Conservation (phyloP, 495 filamentous ascomycete genomes). For the Xylaria grammica region DNA sequence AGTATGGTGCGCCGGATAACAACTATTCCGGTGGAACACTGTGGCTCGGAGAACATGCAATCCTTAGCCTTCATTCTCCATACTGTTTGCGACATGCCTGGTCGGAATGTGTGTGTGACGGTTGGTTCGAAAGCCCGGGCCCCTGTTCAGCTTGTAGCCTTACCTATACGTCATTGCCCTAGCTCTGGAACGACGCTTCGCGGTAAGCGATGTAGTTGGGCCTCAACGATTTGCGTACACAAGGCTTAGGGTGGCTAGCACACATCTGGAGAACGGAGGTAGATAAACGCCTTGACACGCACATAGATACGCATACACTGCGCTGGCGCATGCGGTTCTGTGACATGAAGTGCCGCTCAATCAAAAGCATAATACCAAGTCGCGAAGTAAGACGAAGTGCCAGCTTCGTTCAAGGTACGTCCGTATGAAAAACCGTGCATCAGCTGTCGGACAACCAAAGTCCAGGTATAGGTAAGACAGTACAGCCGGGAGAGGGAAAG, state of each 20-base stretch:
- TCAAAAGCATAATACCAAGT: slow-evolving; percentile 10
- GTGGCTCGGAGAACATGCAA: slow-evolving; percentile 8
- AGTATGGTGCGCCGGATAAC: neutral
- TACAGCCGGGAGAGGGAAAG: slow-evolving; percentile 11
- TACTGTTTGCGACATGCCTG: neutral
- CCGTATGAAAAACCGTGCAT: slow-evolving; percentile 11
- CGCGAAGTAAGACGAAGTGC: slow-evolving; percentile 8
- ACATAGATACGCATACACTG: neutral
- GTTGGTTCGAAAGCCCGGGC: neutral
- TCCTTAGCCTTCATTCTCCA: neutral
- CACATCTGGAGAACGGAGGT: neutral
- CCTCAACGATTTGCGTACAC: neutral
- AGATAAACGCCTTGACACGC: neutral
- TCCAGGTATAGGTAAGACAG: slow-evolving; percentile 3
- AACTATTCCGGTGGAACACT: neutral
- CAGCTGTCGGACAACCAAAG: slow-evolving; percentile 1
- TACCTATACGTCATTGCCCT: neutral
- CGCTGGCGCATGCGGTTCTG: slow-evolving; percentile 12
- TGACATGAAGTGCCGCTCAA: neutral
- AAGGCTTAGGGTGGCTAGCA: neutral
- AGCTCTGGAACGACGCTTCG: neutral
- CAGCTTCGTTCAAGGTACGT: slow-evolving; percentile 8
- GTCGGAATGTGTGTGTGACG: neutral
- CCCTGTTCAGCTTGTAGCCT: slow-evolving; percentile 14
- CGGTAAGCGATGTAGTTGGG: neutral